Base-by-base conservation (phyloP, 2,329 filamentous ascomycete genomes). In the Diplodia corticola region DNA sequence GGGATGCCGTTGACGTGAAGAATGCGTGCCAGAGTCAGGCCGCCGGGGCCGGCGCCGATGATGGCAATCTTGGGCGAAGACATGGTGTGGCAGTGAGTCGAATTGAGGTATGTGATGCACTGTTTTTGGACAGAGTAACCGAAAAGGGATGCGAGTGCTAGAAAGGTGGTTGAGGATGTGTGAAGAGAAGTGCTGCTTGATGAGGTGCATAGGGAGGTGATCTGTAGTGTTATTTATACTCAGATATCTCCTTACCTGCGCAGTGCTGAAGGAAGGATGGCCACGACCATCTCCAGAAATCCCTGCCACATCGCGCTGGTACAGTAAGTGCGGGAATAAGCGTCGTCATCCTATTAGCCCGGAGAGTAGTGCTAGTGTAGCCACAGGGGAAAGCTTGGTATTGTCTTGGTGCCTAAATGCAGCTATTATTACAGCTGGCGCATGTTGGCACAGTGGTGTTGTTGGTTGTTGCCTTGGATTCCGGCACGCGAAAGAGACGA, bases 11-110 rank as follows among this genome's bases (percentile, higher is more conserved):
- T 76, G n/a, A 78, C 72, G 59, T 82, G 77, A 7, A 88, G 80
- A 40, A 88, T 79, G 22, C 82, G 80, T 48, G 83, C 85, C 1
- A 87, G 77, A 54, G 81, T 82, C 50, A 83, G 81, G 68, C 83
- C 83, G 5, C 76, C 76, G n/a, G 77, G 79, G 3, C 79, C 78
- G 24, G 71, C 76, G 28, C 78, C 78, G 49, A 80, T 70, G 44
- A 80, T 78, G 40, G 77, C 77, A 35, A 79, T 78, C 51, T 71
- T 72, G 20, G 71, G 73, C 9, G 55, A 17, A 1, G 55, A 57
- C 59, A 67, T 79, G 69, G 2, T 65, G 67, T 54, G 78, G 75
- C 3, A 12, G 20, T 5, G 13, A 10, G 24, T 7, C 1, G 40
- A 49, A n/a, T 22, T 15, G 26, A 17, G 7, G n/a, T 33, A 17